These are phyloP conservation scores for Spathaspora arborariae DNA, from an alignment of 805 yeast genomes.

Conservation along the genomic window DNA sequence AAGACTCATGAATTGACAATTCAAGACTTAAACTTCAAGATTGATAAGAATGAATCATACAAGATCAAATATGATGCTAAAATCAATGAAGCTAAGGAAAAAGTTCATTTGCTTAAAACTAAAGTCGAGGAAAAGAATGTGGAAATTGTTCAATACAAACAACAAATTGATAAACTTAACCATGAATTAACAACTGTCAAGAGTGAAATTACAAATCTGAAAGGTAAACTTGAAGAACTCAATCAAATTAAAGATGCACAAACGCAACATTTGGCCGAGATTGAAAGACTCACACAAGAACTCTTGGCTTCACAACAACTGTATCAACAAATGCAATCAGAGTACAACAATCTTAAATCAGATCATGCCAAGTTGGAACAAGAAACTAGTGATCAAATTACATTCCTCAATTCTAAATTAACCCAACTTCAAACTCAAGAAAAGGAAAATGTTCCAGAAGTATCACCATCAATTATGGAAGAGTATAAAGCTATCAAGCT, in stretches of 20 bases:
- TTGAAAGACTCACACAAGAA: constrained; percentile 18
- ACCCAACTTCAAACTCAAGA: constrained; percentile 24
- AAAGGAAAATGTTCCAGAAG: constrained; percentile 26
- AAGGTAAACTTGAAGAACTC: constrained; percentile 1
- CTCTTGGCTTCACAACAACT: constrained; percentile 7
- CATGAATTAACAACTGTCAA: not conserved
- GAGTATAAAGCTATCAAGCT: constrained; percentile 49
- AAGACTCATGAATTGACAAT: constrained; percentile 13
- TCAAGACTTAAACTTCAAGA: constrained; percentile 10
- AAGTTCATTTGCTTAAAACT: constrained; percentile 10
- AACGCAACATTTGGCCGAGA: constrained; percentile 14
- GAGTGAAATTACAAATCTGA: constrained; percentile 2
- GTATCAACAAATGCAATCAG: not conserved
- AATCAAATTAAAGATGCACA: constrained; percentile 1
- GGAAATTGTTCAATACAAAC: constrained; percentile 3
- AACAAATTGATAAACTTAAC: not conserved
- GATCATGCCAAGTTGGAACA: not conserved
- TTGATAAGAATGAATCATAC: constrained; percentile 11
- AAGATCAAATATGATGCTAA: constrained; percentile 12
- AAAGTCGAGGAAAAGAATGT: constrained; percentile 7
- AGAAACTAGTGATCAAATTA: constrained; percentile 13
- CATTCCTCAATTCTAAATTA: constrained; percentile 13
- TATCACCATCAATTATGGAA: constrained; percentile 21
- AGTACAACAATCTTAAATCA: constrained; percentile 16
- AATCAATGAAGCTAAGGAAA: constrained; percentile 12